These are phyloP conservation scores for Zygoascus tannicola DNA, from an alignment of 805 yeast genomes.

Conservation along the genomic window DNA sequence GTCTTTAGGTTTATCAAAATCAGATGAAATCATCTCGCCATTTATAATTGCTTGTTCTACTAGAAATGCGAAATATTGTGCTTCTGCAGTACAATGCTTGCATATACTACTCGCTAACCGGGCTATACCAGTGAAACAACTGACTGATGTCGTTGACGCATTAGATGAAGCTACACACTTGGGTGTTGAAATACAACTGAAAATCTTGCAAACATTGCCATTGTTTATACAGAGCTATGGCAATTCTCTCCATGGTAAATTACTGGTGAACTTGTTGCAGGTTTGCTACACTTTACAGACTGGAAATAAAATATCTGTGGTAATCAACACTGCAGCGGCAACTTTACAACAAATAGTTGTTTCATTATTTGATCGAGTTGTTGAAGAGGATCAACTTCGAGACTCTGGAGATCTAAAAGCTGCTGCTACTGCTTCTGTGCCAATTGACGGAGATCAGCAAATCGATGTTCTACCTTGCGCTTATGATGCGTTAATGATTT, in stretches of 20 bases:
- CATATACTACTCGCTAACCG: conserved; percentile 48
- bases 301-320: conserved; percentile 62
- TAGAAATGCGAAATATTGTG: conserved; percentile 62
- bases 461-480: conserved; percentile 43
- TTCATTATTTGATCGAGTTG: conserved; percentile 62
- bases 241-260: conserved; percentile 41
- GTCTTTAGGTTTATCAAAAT: conserved; percentile 13
- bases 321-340: conserved; percentile 85
- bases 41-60: conserved; percentile 64
- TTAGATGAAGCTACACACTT: conserved; percentile 64
- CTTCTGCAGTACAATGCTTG: conserved; percentile 63
- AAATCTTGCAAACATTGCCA: conserved; percentile 77
- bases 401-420: conserved; percentile 17
- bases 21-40: conserved; percentile 48
- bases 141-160: conserved; percentile 51
- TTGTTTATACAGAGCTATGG: conserved; percentile 59
- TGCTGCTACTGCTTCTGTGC: conserved; percentile 23
- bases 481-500: conserved; percentile 60
- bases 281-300: conserved; percentile 68
- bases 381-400: conserved; percentile 31
- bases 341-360: conserved; percentile 80
- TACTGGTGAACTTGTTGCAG: conserved; percentile 48
- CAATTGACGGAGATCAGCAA: conserved; percentile 37
- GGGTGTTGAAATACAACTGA: conserved; percentile 75
- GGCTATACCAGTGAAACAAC: conserved; percentile 44